Percentiles rank a stretch among this genome's conserved stretches.
Conservation (phyloP, 768 basidiomycete genomes). For the Mycena polygramma region DNA sequence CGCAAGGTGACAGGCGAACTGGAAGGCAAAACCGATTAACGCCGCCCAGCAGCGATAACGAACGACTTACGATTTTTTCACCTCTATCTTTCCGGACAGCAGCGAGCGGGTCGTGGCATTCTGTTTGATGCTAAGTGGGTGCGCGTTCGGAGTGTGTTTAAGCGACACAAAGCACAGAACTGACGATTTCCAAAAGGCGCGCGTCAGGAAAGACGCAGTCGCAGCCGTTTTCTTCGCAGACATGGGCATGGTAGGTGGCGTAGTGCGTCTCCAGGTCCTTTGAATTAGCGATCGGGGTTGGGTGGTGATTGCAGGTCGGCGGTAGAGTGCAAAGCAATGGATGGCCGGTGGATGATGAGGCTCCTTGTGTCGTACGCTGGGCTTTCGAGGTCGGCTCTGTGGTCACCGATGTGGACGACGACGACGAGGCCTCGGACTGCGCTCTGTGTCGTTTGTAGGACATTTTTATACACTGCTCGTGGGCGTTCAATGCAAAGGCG, state of each 20-base stretch:
- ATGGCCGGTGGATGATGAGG: constrained; percentile 43
- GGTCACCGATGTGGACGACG: constrained; percentile 45
- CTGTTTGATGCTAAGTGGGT: constrained; percentile 76
- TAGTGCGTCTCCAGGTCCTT: constrained; percentile 88
- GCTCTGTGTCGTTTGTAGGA: constrained; percentile 53
- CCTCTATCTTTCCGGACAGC: constrained; percentile 81
- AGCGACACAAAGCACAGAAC: constrained; percentile 45
- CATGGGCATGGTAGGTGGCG: constrained; percentile 85
- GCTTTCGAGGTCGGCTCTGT: constrained; percentile 46
- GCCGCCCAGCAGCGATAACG: constrained; percentile 10
- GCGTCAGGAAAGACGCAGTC: constrained; percentile 89
- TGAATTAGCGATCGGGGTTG: constrained; percentile 74
- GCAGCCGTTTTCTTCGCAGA: constrained; percentile 79
- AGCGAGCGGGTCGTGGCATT: constrained; percentile 91
- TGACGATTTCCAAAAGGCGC: constrained; percentile 81
- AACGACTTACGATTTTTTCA: constrained; percentile 81
- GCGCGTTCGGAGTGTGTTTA: constrained; percentile 15
- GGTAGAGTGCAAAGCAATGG: constrained; percentile 80
- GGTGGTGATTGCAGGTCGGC: constrained; percentile 81
- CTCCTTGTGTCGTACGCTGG: constrained; percentile 42
- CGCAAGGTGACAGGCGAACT: constrained; percentile 85
- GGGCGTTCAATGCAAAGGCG: not conserved
- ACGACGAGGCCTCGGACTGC: constrained; percentile 53
- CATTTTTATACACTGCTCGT: constrained; percentile 12
- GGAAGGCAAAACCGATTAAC: constrained; percentile 25